These are phyloP conservation scores for Scedosporium aurantiacum DNA, from an alignment of 2,329 filamentous ascomycete species.

Conservation along the genomic window DNA sequence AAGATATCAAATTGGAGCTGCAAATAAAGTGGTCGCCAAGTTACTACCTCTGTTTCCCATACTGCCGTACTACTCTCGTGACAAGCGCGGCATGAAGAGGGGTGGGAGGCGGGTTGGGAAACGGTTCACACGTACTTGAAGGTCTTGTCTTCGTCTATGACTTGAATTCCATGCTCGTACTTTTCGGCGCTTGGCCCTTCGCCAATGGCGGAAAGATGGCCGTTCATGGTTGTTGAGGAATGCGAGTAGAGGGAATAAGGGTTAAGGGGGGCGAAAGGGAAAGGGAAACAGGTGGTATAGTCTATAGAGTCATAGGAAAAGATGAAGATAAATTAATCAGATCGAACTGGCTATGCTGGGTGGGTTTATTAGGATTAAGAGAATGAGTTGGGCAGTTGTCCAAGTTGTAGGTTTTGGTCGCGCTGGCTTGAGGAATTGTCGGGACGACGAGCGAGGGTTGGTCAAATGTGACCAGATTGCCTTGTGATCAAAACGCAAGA, in stretches of 20 bases:
- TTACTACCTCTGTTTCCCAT: conserved; percentile 9
- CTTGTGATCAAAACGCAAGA: conserved; percentile 1
- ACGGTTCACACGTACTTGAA: conserved; percentile 63
- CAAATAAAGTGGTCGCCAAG: conserved; percentile 6
- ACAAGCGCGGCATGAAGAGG: neutral
- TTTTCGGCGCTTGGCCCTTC: conserved; percentile 50
- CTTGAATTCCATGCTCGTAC: conserved; percentile 91
- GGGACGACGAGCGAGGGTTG: neutral
- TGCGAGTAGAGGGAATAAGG: neutral
- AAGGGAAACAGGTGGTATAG: neutral
- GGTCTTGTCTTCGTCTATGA: conserved; percentile 77
- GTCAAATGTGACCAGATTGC: conserved; percentile 5
- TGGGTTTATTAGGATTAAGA: neutral
- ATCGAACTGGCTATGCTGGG: neutral
- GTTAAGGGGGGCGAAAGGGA: neutral
- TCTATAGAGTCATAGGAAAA: conserved; percentile 6
- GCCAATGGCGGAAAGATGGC: conserved; percentile 68
- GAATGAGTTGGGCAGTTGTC: neutral
- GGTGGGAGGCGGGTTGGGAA: conserved; percentile 7
- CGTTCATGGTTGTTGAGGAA: conserved; percentile 49
- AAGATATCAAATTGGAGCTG: conserved; percentile 68
- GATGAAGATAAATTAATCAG: neutral
- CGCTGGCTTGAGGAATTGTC: neutral
- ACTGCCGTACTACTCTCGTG: neutral
- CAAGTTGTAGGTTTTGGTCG: neutral